phyloP scores from a whole-genome alignment of 495 filamentous ascomycete species.

The Collariella sp. region DNA sequence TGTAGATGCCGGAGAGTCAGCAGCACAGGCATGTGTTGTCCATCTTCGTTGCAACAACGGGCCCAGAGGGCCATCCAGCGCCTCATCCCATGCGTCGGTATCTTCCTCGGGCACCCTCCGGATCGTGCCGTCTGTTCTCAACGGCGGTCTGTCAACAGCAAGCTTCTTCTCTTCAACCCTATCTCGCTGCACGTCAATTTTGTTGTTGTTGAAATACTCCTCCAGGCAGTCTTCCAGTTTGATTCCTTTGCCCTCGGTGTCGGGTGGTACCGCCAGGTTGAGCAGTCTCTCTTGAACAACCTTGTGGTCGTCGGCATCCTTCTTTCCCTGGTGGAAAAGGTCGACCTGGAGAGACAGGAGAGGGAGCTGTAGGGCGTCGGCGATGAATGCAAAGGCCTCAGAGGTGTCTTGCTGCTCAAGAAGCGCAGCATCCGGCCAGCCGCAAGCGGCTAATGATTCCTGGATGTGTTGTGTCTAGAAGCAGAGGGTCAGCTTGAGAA shows the following conservation, averaged over 20 bases:
- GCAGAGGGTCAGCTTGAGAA: constrained; percentile 11
- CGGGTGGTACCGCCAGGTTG: constrained; percentile 75
- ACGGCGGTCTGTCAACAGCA: constrained; percentile 5
- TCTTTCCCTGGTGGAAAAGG: constrained; percentile 83
- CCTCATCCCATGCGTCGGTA: constrained; percentile 6
- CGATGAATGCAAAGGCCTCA: constrained; percentile 92
- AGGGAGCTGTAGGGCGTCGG: constrained; percentile 76
- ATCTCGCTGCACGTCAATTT: constrained; percentile 80
- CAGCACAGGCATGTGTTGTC: constrained; percentile 22
- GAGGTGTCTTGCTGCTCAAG: constrained; percentile 85
- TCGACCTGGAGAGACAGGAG: constrained; percentile 90
- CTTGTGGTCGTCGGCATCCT: constrained; percentile 80
- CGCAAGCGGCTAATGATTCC: constrained; percentile 73
- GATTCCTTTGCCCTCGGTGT: constrained; percentile 53
- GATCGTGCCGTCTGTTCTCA: constrained; percentile 28
- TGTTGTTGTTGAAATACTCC: constrained; percentile 83
- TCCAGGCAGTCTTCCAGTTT: constrained; percentile 87
- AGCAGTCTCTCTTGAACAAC: constrained; percentile 84
- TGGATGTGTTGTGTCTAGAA: constrained; percentile 72
- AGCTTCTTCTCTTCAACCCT: constrained; percentile 48
- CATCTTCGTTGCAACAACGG: constrained; percentile 26
- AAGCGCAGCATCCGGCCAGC: constrained; percentile 75
- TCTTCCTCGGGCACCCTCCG: constrained; percentile 31
- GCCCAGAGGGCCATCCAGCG: constrained; percentile 6
- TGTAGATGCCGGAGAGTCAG: constrained; percentile 16